phyloP scores from a whole-genome alignment of 1,284 basidiomycete genomes.

The Mycena sp. region DNA sequence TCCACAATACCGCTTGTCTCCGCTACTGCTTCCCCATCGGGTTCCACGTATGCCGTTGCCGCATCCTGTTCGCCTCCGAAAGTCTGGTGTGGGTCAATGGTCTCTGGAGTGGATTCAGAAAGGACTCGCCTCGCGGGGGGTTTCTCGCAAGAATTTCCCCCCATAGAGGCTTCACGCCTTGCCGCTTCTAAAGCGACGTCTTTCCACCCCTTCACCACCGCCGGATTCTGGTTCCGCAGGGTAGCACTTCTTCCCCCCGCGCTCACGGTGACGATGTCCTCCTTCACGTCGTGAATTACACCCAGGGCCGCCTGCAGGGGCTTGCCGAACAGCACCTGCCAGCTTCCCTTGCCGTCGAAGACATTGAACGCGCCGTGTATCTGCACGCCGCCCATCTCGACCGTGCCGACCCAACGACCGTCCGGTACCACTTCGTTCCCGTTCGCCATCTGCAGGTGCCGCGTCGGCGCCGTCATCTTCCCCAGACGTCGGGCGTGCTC shows the following conservation, averaged over 20 bases:
- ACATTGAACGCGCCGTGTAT: too few relatives aligned
- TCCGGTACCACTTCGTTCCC: too few relatives aligned
- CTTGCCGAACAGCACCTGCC: constrained; percentile 14
- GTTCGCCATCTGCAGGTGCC: too few relatives aligned
- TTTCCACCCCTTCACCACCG: too few relatives aligned
- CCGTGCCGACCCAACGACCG: too few relatives aligned
- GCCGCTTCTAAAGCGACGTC: too few relatives aligned
- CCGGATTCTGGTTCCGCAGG: neutral
- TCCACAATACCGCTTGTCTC: neutral
- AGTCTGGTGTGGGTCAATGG: neutral
- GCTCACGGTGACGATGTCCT: neutral
- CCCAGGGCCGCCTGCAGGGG: constrained; percentile 8
- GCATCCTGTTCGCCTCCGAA: too few relatives aligned
- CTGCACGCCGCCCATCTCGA: too few relatives aligned
- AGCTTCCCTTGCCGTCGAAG: neutral
- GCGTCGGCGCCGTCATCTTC: neutral
- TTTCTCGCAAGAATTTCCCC: constrained; percentile 2
- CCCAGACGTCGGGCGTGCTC: neutral
- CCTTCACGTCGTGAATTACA: neutral
- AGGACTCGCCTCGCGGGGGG: constrained; percentile 9
- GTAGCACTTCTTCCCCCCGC: neutral
- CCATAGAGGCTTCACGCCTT: constrained; percentile 6
- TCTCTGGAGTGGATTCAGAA: neutral
- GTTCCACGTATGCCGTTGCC: too few relatives aligned
- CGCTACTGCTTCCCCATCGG: neutral